Evolutionary conservation across 2,329 filamentous ascomycete genomes (phyloP), one percentile per base, ranked within the genome.

Genomic region (Monosporascus cannonballus): DNA sequence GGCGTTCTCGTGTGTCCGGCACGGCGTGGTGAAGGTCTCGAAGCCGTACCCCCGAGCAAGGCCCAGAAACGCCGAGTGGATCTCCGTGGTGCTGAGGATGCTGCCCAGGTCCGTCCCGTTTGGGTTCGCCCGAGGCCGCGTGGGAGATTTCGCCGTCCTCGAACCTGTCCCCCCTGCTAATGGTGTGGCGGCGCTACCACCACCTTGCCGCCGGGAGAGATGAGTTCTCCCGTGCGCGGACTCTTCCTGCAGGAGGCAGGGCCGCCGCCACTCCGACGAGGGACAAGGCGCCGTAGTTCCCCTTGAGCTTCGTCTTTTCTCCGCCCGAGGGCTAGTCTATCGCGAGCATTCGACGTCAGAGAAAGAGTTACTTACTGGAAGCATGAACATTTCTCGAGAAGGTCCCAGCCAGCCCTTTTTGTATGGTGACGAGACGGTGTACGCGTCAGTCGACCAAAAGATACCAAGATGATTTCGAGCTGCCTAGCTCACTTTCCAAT

Each of bases 41-140:
- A 75, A 64, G 4, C 70, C 70, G 51, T 73, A 74, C 18, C 64
- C 67, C 7, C 60, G 70, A 11, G 67, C 68, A 14, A 76, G 67
- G 36, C 68, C 73, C 48, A 70, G 66, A 46, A 76, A 56, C 1
- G 69, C 73, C 3, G 70, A 71, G 49, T 62, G 61, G 51, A 76
- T 69, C 55, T 76, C 73, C 18, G 65, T 62, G 49, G 72, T 65
- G 50, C 69, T 75, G 61, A 76, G 64, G 57, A 76, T 70, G 34
- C 68, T 70, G 49, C 63, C 63, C 49, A 75, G 64, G 27, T 61
- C 56, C 6, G 61, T 61, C 6, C 64, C 70, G 6, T 67, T 59
- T 5, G 25, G 7, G 65, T 65, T 49, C 68, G 70, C 37, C 73
- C 73, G 8, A 76, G 62, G 36, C 73, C 73, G n/a, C 67, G 62